phyloP scores from a whole-genome alignment of 2,329 filamentous ascomycete genomes.

The Tolypocladium sp. region DNA sequence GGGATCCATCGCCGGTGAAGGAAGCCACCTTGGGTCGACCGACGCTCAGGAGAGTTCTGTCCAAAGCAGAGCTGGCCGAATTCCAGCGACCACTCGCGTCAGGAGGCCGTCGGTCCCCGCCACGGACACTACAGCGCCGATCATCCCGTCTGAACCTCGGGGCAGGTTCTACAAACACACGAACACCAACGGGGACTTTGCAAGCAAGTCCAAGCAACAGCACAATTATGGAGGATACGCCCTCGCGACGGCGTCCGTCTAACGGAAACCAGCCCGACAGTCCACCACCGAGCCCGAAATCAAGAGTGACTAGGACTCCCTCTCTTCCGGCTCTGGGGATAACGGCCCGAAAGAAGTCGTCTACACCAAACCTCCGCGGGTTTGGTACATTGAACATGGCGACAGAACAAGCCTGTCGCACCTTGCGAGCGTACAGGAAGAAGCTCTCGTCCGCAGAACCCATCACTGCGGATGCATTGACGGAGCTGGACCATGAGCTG shows the following conservation, averaged over 20 bases:
- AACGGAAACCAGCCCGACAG: constrained; percentile 35
- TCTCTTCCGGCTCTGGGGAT: constrained; percentile 43
- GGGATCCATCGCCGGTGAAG: constrained; percentile 47
- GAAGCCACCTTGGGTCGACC: constrained; percentile 49
- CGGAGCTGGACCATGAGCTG: constrained; percentile 56
- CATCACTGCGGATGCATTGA: constrained; percentile 47
- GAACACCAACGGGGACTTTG: constrained; percentile 28
- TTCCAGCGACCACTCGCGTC: constrained; percentile 50
- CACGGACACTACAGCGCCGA: constrained; percentile 43
- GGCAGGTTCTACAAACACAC: constrained; percentile 18
- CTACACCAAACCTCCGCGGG: constrained; percentile 34
- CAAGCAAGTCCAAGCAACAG: constrained; percentile 31
- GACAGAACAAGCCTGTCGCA: constrained; percentile 55
- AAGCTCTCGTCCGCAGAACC: constrained; percentile 49
- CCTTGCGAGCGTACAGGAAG: constrained; percentile 52
- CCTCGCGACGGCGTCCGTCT: constrained; percentile 38
- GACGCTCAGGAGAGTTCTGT: constrained; percentile 77
- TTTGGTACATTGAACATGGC: constrained; percentile 51
- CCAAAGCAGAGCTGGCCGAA: constrained; percentile 76
- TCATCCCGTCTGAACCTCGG: constrained; percentile 42
- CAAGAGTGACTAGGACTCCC: constrained; percentile 37
- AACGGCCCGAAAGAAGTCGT: constrained; percentile 40
- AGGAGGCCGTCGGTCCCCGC: constrained; percentile 44
- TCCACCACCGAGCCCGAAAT: constrained; percentile 40
- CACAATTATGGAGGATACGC: constrained; percentile 33